A percentile compares a stretch with the other conserved stretches of the same genome.
Evolutionary conservation across 78 protist genomes (phyloP).

Genomic region (Dictyostelium intermedium): DNA sequence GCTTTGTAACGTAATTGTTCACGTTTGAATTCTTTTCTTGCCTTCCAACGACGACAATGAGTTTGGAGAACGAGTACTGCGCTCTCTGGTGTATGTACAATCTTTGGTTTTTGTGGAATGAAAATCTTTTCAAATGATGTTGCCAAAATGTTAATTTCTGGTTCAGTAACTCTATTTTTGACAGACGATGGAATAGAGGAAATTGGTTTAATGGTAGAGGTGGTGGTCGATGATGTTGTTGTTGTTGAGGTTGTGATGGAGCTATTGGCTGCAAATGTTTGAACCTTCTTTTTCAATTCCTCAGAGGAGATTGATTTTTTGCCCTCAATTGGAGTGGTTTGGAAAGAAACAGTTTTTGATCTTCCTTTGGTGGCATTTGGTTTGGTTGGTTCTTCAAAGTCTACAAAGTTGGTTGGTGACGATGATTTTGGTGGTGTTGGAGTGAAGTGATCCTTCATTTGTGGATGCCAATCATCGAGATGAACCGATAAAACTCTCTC

Average conservation of each 20-base stretch:
- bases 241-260: background rate
- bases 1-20: conserved; percentile 55
- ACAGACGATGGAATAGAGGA: background rate
- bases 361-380: background rate
- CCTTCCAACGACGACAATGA: conserved; percentile 62
- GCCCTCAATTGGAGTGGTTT: conserved; percentile 27
- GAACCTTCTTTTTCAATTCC: conserved; percentile 21
- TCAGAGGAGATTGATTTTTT: conserved; percentile 45
- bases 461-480: conserved; percentile 70
- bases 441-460: background rate
- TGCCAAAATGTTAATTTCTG: conserved; percentile 17
- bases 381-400: background rate
- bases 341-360: conserved; percentile 56
- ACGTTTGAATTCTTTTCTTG: conserved; percentile 48
- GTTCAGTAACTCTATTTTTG: background rate
- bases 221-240: background rate
- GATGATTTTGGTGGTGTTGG: background rate
- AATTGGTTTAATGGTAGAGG: conserved; percentile 4
- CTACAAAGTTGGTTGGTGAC: background rate
- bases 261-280: background rate
- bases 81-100: conserved; percentile 29
- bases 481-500: conserved; percentile 54
- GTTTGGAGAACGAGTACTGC: conserved; percentile 49
- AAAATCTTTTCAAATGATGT: conserved; percentile 61
- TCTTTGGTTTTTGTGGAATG: conserved; percentile 8